Percentiles rank a stretch among this genome's conserved stretches.
These are phyloP conservation scores for Alternaria panax DNA, from an alignment of 2,329 filamentous ascomycete genomes.

Conservation along the genomic window DNA sequence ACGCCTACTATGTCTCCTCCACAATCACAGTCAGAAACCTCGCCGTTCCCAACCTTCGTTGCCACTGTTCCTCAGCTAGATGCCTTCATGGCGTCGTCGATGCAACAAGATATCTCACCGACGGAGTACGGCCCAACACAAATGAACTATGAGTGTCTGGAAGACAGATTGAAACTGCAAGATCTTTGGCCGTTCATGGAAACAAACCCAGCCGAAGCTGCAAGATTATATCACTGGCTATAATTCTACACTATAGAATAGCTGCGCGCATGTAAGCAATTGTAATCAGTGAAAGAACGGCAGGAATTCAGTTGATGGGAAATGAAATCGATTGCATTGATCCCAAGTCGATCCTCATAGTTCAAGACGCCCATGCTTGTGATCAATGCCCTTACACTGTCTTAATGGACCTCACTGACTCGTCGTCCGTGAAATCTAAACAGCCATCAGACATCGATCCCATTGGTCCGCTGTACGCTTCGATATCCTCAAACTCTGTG, in stretches of 20 bases:
- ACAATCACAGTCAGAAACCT: not conserved
- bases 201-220: not conserved
- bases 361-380: not conserved
- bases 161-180: not conserved
- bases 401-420: not conserved
- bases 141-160: not conserved
- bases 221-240: not conserved
- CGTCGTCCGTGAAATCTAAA: not conserved
- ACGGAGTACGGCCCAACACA: not conserved
- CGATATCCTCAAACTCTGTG: conserved; percentile 14
- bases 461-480: conserved; percentile 1
- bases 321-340: not conserved
- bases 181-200: conserved; percentile 2
- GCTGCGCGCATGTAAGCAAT: not conserved
- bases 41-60: not conserved
- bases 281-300: not conserved
- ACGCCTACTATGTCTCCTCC: not conserved
- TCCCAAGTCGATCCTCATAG: not conserved
- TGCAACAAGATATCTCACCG: not conserved
- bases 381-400: not conserved
- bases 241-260: not conserved
- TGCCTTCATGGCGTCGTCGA: not conserved
- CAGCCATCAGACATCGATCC: not conserved
- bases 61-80: not conserved
- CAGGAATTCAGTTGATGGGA: not conserved